Evolutionary conservation across 2,329 filamentous ascomycete species (phyloP).

Genomic region (Falciphora oryzae): DNA sequence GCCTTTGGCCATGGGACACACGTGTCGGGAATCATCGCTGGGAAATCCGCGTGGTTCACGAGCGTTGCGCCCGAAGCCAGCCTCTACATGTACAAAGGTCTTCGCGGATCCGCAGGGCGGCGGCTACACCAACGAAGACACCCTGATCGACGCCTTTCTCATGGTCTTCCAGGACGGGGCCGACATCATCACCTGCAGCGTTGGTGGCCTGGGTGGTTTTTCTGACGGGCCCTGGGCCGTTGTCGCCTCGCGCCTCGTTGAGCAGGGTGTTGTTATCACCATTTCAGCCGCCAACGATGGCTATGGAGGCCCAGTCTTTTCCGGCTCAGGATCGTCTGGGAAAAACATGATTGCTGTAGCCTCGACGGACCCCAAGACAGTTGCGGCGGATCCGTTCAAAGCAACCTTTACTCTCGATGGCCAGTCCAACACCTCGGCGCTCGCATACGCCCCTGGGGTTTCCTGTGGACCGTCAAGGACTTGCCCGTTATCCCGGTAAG

Average conservation of each 20-base stretch:
- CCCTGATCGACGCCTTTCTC: constrained; percentile 25
- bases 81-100: constrained; percentile 25
- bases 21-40: constrained; percentile 44
- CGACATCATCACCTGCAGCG: constrained; percentile 7
- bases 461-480: constrained; percentile 15
- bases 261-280: constrained; percentile 33
- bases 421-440: constrained; percentile 9
- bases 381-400: constrained; percentile 16
- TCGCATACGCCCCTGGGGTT: constrained; percentile 14
- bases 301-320: constrained; percentile 19
- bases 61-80: constrained; percentile 25
- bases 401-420: constrained; percentile 12
- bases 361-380: constrained; percentile 27
- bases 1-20: constrained; percentile 34
- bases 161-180: constrained; percentile 23
- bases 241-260: constrained; percentile 34
- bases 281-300: constrained; percentile 37
- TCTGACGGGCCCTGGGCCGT: constrained; percentile 29
- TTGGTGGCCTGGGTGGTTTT: constrained; percentile 17
- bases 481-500: constrained; percentile 21
- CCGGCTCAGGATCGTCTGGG: constrained; percentile 25
- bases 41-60: constrained; percentile 23
- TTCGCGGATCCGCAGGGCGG: constrained; percentile 15
- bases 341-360: constrained; percentile 37
- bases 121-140: constrained; percentile 21